Percentiles rank a stretch among this genome's conserved stretches.
Conservation (phyloP, 1,284 basidiomycete species). For the Stereum hirsutum region DNA sequence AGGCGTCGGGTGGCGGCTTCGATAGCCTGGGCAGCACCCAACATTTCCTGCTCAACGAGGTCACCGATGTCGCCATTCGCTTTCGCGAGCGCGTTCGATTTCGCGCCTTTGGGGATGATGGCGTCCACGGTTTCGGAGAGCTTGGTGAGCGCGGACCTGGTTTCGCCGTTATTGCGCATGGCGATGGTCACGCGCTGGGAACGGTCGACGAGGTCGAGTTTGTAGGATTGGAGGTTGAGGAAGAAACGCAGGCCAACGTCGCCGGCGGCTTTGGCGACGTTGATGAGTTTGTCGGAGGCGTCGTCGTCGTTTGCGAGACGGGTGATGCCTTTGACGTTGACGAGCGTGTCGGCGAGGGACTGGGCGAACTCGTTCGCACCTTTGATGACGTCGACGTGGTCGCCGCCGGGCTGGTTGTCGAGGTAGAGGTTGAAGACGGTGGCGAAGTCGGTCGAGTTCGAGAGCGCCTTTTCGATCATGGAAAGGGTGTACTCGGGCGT, state of each 20-base stretch:
- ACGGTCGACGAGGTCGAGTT: slow-evolving; percentile 69
- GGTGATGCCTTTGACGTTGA: slow-evolving; percentile 93
- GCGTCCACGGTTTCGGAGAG: slow-evolving; percentile 85
- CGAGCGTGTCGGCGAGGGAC: slow-evolving; percentile 83
- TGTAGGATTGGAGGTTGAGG: slow-evolving; percentile 93
- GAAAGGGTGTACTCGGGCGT: slow-evolving; percentile 98
- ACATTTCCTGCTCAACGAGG: slow-evolving; percentile 96
- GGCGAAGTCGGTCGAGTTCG: slow-evolving; percentile 94
- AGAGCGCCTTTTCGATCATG: slow-evolving; percentile 95
- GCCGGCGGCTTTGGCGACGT: slow-evolving; percentile 80
- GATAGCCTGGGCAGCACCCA: slow-evolving; percentile 88
- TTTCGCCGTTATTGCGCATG: slow-evolving; percentile 85
- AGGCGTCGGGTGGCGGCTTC: slow-evolving; percentile 88
- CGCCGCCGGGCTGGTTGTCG: slow-evolving; percentile 81
- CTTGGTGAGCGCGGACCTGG: slow-evolving; percentile 72
- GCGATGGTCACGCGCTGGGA: slow-evolving; percentile 80
- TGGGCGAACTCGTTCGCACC: slow-evolving; percentile 95
- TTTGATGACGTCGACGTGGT: slow-evolving; percentile 98
- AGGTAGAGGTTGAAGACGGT: slow-evolving; percentile 91
- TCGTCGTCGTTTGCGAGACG: slow-evolving; percentile 89
- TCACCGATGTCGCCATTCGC: slow-evolving; percentile 94
- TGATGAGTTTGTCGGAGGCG: slow-evolving; percentile 82
- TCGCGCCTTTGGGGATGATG: slow-evolving; percentile 74
- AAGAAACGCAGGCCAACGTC: slow-evolving; percentile 90
- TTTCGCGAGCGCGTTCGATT: slow-evolving; percentile 61